A percentile compares a stretch with the other conserved stretches of the same genome.
These are phyloP conservation scores for Aristolochia californica DNA, from an alignment of 164 flowering plant genomes.

Conservation along the genomic window DNA sequence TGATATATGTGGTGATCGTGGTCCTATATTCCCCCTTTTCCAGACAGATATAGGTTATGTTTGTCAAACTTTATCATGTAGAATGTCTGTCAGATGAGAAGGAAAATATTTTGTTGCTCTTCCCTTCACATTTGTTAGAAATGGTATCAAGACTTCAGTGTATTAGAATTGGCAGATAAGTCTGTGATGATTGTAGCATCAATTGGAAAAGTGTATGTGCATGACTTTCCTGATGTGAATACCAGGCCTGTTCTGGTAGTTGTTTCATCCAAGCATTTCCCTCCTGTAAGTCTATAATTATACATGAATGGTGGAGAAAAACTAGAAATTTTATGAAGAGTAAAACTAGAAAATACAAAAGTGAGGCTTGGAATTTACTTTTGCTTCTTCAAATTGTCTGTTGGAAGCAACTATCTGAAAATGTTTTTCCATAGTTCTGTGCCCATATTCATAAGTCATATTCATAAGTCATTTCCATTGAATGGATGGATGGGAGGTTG, in stretches of 20 bases:
- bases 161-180: constrained; percentile 59
- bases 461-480: too few relatives aligned
- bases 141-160: constrained; percentile 84
- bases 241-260: constrained; percentile 77
- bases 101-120: background rate
- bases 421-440: background rate
- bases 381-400: background rate
- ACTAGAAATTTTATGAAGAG: too few relatives aligned
- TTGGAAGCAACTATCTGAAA: background rate
- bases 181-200: constrained; percentile 36
- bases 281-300: constrained; percentile 40
- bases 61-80: too few relatives aligned
- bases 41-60: too few relatives aligned
- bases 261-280: constrained; percentile 70
- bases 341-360: too few relatives aligned
- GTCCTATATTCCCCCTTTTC: background rate
- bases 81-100: background rate
- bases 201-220: constrained; percentile 75
- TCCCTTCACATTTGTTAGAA: constrained; percentile 31
- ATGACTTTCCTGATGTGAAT: constrained; percentile 70
- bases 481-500: too few relatives aligned
- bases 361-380: too few relatives aligned
- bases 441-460: too few relatives aligned
- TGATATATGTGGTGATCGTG: background rate
- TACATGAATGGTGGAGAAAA: too few relatives aligned